phyloP scores from a whole-genome alignment of 1,139 yeast species.

The Saccharomyces hybrid region DNA sequence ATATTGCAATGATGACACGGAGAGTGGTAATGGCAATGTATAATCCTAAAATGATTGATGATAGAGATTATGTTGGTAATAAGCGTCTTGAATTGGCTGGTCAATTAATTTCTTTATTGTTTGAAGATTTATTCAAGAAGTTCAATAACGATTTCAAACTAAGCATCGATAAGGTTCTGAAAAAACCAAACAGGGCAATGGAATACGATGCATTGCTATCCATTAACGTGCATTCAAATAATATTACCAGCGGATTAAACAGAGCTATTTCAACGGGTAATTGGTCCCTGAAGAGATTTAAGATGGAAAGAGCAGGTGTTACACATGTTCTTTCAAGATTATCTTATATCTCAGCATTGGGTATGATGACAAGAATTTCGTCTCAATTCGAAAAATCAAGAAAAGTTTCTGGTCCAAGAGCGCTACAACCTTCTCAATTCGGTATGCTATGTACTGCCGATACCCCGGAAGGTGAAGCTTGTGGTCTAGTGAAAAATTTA shows the following conservation, averaged over 20 bases:
- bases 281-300: slow-evolving; percentile 96
- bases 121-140: slow-evolving; percentile 94
- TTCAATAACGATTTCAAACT: slow-evolving; percentile 92
- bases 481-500: slow-evolving; percentile 93
- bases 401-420: slow-evolving; percentile 98
- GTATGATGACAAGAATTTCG: slow-evolving; percentile 99
- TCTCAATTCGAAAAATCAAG: slow-evolving; percentile 97
- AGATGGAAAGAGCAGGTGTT: slow-evolving; percentile 99
- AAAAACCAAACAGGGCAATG: slow-evolving; percentile 88
- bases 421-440: slow-evolving; percentile 96
- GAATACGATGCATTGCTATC: slow-evolving; percentile 90
- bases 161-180: slow-evolving; percentile 84
- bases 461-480: slow-evolving; percentile 99
- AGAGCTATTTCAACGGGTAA: slow-evolving; percentile 97
- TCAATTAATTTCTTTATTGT: slow-evolving; percentile 85
- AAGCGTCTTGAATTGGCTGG: slow-evolving; percentile 96
- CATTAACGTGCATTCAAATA: slow-evolving; percentile 83
- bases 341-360: slow-evolving; percentile 88
- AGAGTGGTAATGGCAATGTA: slow-evolving; percentile 93
- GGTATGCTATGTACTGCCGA: slow-evolving; percentile 98
- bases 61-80: slow-evolving; percentile 97
- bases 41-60: slow-evolving; percentile 92
- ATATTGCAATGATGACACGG: slow-evolving; percentile 93
- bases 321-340: slow-evolving; percentile 90
- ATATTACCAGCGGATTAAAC: slow-evolving; percentile 88